Evolutionary conservation across 1,284 basidiomycete genomes (phyloP).

Genomic region (Cryptococcus sp.): DNA sequence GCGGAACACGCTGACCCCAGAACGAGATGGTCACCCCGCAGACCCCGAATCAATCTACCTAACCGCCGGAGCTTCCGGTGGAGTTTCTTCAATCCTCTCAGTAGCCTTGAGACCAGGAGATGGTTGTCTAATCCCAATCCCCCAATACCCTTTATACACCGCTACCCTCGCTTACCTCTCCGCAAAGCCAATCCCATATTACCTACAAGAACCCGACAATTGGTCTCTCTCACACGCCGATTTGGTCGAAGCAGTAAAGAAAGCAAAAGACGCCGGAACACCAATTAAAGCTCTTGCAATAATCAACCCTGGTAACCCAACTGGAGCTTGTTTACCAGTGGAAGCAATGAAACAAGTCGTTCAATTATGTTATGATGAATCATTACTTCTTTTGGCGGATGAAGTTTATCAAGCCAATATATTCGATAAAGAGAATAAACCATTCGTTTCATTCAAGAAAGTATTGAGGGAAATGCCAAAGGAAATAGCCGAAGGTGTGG

Average conservation of each 20-base stretch:
- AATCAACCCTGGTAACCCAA: constrained; percentile 96
- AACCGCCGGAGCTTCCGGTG: constrained; percentile 87
- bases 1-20: constrained; percentile 49
- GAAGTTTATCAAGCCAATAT: constrained; percentile 94
- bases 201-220: constrained; percentile 72
- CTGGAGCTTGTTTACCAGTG: constrained; percentile 72
- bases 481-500: constrained; percentile 52
- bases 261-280: constrained; percentile 63
- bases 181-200: constrained; percentile 81
- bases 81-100: constrained; percentile 76
- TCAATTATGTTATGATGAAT: constrained; percentile 73
- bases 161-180: constrained; percentile 82
- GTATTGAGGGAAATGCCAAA: constrained; percentile 62
- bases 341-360: constrained; percentile 70
- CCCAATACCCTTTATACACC: constrained; percentile 96
- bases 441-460: constrained; percentile 91
- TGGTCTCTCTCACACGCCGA: constrained; percentile 80
- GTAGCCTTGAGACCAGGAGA: constrained; percentile 41
- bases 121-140: constrained; percentile 75
- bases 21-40: constrained; percentile 80
- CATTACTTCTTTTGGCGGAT: constrained; percentile 85
- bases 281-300: constrained; percentile 78
- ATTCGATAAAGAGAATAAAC: constrained; percentile 60
- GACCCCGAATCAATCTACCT: constrained; percentile 86
- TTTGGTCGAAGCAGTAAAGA: constrained; percentile 64